These are phyloP conservation scores for Mycena alexandri DNA, from an alignment of 768 basidiomycete genomes.

Conservation along the genomic window DNA sequence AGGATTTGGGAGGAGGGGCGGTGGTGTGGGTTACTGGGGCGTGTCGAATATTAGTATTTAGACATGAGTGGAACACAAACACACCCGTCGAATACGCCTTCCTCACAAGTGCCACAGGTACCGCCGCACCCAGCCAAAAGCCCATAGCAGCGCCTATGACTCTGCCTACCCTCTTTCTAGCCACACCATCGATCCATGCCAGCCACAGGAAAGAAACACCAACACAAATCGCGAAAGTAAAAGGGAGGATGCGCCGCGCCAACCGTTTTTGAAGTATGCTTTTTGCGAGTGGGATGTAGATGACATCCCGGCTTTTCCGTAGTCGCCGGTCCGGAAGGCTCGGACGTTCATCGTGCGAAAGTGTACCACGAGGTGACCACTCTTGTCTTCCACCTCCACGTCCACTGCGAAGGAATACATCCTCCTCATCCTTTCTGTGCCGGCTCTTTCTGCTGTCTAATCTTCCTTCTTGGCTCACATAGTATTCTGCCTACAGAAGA, in stretches of 20 bases:
- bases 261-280: conserved; percentile 72
- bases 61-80: conserved; percentile 40
- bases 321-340: too few relatives aligned
- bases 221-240: conserved; percentile 64
- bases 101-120: conserved; percentile 69
- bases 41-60: neutral
- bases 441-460: too few relatives aligned
- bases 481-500: too few relatives aligned
- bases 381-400: too few relatives aligned
- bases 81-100: conserved; percentile 72
- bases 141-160: conserved; percentile 53
- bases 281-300: conserved; percentile 70
- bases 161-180: neutral
- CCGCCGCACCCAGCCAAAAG: conserved; percentile 64
- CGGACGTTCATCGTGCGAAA: too few relatives aligned
- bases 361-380: too few relatives aligned
- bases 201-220: conserved; percentile 58
- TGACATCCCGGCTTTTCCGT: too few relatives aligned
- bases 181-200: conserved; percentile 57
- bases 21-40: conserved; percentile 34
- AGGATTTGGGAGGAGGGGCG: conserved; percentile 31
- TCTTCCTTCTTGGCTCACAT: too few relatives aligned
- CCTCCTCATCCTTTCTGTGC: too few relatives aligned
- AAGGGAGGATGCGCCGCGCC: conserved; percentile 64
- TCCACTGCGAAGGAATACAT: too few relatives aligned